Evolutionary conservation across 2,329 filamentous ascomycete genomes (phyloP).

Genomic region (Parasarocladium wereldwijsianum): DNA sequence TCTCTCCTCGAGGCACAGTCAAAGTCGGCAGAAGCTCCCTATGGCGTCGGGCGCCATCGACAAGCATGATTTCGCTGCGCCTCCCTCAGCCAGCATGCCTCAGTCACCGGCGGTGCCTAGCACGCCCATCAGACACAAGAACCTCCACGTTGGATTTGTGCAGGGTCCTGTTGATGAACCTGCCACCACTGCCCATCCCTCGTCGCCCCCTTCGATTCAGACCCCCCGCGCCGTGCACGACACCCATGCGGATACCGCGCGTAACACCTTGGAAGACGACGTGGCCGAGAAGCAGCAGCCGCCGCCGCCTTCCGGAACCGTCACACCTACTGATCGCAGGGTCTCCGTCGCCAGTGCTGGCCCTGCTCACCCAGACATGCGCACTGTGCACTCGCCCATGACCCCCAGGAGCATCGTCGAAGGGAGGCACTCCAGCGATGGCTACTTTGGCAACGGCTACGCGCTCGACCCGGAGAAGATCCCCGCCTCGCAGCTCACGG

Average conservation of each 20-base stretch:
- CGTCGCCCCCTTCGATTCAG: too few relatives aligned
- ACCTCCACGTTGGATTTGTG: constrained; percentile 19
- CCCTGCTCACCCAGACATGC: constrained; percentile 1
- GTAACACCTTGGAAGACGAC: too few relatives aligned
- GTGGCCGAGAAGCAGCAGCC: too few relatives aligned
- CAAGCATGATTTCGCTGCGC: too few relatives aligned
- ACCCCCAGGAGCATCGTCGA: constrained; percentile 1
- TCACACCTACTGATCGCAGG: constrained; percentile 1
- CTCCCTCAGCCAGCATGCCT: constrained; percentile 1
- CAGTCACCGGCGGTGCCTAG: constrained; percentile 8
- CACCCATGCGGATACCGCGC: too few relatives aligned
- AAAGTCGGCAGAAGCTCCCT: too few relatives aligned
- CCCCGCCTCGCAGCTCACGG: constrained; percentile 18
- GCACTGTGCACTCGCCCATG: constrained; percentile 4
- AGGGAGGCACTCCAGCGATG: constrained; percentile 11
- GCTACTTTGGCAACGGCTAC: constrained; percentile 13
- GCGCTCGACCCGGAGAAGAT: constrained; percentile 27
- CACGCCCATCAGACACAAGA: constrained; percentile 11
- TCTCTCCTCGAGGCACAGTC: constrained; percentile 26
- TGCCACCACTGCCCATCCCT: too few relatives aligned
- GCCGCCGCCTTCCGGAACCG: too few relatives aligned
- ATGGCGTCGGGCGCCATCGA: too few relatives aligned
- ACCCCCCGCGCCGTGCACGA: too few relatives aligned
- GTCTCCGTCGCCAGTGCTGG: too few relatives aligned
- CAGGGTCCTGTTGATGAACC: too few relatives aligned